These are phyloP conservation scores for Chalciporus chontae DNA, from an alignment of 768 basidiomycete species.

Conservation along the genomic window DNA sequence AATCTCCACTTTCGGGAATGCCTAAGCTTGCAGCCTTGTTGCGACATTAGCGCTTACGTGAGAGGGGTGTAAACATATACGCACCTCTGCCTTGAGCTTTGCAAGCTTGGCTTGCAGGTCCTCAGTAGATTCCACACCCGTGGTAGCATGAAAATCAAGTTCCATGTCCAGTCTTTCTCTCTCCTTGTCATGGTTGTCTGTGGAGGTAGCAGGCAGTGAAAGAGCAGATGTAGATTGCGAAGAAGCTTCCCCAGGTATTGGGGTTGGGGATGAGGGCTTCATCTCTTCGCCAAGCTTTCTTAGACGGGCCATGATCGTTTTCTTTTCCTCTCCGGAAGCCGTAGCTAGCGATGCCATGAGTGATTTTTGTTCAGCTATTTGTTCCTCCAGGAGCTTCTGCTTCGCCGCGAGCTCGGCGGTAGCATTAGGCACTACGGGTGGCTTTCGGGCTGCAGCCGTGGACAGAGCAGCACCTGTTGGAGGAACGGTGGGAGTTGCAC, in stretches of 20 bases:
- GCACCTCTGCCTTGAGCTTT: slow-evolving; percentile 75
- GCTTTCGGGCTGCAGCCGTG: slow-evolving; percentile 35
- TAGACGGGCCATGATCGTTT: slow-evolving; percentile 70
- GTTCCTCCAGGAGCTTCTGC: slow-evolving; percentile 72
- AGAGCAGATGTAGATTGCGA: slow-evolving; percentile 25
- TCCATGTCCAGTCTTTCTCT: slow-evolving; percentile 77
- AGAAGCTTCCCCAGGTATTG: slow-evolving; percentile 28
- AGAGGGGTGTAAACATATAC: slow-evolving; percentile 17
- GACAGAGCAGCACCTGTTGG: slow-evolving; percentile 19
- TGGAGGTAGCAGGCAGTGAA: slow-evolving; percentile 21
- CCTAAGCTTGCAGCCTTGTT: slow-evolving; percentile 72
- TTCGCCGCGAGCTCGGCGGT: slow-evolving; percentile 63
- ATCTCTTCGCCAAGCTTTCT: slow-evolving; percentile 80
- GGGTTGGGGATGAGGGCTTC: slow-evolving; percentile 39
- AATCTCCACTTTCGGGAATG: slow-evolving; percentile 47
- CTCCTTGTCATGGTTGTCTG: slow-evolving; percentile 51
- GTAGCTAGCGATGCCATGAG: slow-evolving; percentile 69
- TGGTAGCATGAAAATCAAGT: slow-evolving; percentile 58
- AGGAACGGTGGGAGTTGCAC: slow-evolving; percentile 48
- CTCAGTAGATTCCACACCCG: slow-evolving; percentile 52
- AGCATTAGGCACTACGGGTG: slow-evolving; percentile 31
- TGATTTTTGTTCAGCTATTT: slow-evolving; percentile 85
- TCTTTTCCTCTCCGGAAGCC: slow-evolving; percentile 70
- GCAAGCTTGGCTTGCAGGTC: slow-evolving; percentile 72
- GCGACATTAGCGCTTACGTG: slow-evolving; percentile 7